phyloP scores from a whole-genome alignment of 345 rosid genomes.

The Citrus reticulata region DNA sequence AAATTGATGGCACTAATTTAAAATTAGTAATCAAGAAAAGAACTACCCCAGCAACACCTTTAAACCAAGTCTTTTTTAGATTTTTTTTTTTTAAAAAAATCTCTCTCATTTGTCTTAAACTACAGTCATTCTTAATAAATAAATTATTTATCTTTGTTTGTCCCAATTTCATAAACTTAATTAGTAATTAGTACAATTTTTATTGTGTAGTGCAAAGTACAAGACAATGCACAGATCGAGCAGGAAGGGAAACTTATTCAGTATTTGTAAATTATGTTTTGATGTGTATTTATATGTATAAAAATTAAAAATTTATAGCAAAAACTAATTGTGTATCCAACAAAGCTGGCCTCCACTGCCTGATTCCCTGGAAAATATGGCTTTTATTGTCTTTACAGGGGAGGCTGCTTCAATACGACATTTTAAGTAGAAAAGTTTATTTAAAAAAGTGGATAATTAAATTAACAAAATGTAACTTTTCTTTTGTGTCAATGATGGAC shows the following conservation, averaged over 20 bases:
- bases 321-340: neutral
- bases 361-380: constrained; percentile 2
- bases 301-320: neutral
- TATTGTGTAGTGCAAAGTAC: neutral
- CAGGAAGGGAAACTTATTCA: constrained; percentile 9
- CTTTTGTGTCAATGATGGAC: neutral
- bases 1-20: neutral
- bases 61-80: neutral
- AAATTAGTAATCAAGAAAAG: neutral
- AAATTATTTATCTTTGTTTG: neutral
- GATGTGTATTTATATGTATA: neutral
- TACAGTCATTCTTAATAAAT: neutral
- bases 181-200: neutral
- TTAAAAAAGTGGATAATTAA: neutral
- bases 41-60: constrained; percentile 2
- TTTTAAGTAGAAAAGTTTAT: too few species aligned
- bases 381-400: constrained; percentile 12
- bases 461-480: neutral
- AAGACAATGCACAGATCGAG: constrained; percentile 15
- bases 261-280: neutral
- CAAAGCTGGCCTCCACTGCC: constrained; percentile 11
- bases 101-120: constrained; percentile 1
- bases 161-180: neutral
- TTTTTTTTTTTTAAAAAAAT: neutral
- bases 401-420: neutral